Evolutionary conservation across 768 basidiomycete genomes (phyloP), one percentile per base, ranked within the genome.

Genomic region (Pisolithus albus): DNA sequence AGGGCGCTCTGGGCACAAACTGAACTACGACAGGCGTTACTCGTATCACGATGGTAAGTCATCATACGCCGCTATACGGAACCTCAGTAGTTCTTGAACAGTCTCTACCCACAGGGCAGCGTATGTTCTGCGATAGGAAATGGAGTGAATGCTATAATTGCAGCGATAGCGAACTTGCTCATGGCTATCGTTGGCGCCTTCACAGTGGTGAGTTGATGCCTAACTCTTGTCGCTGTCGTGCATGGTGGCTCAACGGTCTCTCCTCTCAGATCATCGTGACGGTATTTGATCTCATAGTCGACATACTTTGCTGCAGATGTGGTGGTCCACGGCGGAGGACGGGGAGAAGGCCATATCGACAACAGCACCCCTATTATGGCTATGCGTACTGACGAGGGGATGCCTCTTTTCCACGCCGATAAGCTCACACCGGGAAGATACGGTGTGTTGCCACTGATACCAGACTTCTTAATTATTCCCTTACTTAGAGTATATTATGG

Each of bases 61-160:
- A 8, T 28, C 24, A 23, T 13, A 41, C 21, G 16, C 26, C 9
- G 13, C 28, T 23, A 13, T n/a, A n/a, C 11, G 16, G 28, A 16
- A 45, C 15, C 10, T 23, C 11, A 45, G 23, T 30, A 16, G 40
- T 41, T n/a, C 5, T 45, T 24, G 16, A 30, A 15, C 23, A 7
- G 34, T 16, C 43, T 24, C 24, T 16, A 9, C 24, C 7, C 26
- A 9, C 10, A 84, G 83, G 83, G 82, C 47, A 74, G 82, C 23
- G 69, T 84, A 45, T 66, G 84, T 61, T 84, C 81, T 61, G 76
- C 83, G 30, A 85, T 86, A 41, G 83, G 81, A 18, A 59, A 64
- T 46, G 82, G 74, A 26, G 77, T 85, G 53, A 78, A 78, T 52
- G 67, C 77, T 47, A 63, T 86, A 55, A 73, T 86, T 58, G 74